These are phyloP conservation scores for Euphrasia confusa DNA, from an alignment of 257 asterid genomes.

Conservation along the genomic window DNA sequence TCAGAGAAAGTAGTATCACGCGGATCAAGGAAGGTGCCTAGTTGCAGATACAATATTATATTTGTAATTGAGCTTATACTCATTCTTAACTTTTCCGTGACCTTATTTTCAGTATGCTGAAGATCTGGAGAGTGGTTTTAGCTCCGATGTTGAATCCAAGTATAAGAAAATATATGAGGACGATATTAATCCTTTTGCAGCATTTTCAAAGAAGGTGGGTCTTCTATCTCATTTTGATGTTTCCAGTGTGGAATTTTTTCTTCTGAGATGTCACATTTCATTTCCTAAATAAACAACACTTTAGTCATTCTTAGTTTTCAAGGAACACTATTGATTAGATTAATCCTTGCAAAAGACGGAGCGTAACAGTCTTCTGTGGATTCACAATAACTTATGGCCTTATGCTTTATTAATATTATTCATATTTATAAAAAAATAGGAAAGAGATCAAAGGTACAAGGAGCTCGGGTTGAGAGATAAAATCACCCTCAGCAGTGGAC, in stretches of 20 bases:
- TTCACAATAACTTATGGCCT: not conserved
- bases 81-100: constrained; percentile 22
- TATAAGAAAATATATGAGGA: constrained; percentile 97
- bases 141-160: constrained; percentile 98
- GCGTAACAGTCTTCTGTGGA: not conserved
- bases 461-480: constrained; percentile 94
- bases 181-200: constrained; percentile 98
- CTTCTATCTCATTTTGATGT: constrained; percentile 19
- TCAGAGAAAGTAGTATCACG: constrained; percentile 92
- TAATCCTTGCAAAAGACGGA: constrained; percentile 13
- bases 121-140: constrained; percentile 89
- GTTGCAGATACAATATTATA: constrained; percentile 23
- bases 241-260: constrained; percentile 33
- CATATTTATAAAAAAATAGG: constrained; percentile 40
- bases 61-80: constrained; percentile 19
- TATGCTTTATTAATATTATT: constrained; percentile 17
- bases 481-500: constrained; percentile 94
- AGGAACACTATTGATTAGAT: constrained; percentile 3
- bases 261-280: constrained; percentile 14
- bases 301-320: constrained; percentile 4
- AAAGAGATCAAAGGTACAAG: constrained; percentile 93
- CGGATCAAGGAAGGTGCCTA: constrained; percentile 91
- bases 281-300: constrained; percentile 1
- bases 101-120: constrained; percentile 67
- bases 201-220: constrained; percentile 84